Conservation (phyloP, 2,329 filamentous ascomycete species). For the Sporothrix globosa region DNA sequence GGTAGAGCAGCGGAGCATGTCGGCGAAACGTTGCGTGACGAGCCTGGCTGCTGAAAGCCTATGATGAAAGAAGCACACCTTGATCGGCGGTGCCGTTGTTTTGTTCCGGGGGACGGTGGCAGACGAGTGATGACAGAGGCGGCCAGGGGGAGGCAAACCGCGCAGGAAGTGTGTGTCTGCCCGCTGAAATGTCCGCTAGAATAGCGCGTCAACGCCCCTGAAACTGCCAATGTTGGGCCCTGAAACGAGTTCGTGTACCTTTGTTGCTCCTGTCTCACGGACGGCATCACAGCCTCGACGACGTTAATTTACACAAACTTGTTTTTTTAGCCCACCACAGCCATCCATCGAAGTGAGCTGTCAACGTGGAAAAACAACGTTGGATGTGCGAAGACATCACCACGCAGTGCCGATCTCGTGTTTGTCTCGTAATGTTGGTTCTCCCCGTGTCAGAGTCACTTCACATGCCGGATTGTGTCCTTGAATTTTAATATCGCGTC, state of each 20-base stretch:
- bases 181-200: conserved; percentile 12
- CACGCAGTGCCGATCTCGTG: conserved; percentile 15
- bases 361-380: conserved; percentile 17
- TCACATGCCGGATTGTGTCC: background rate
- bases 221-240: background rate
- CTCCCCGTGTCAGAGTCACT: background rate
- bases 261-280: background rate
- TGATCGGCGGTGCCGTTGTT: background rate
- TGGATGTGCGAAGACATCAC: background rate
- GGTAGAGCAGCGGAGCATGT: background rate
- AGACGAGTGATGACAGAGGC: background rate
- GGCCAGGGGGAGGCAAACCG: background rate
- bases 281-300: conserved; percentile 12
- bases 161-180: background rate
- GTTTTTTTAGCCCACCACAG: background rate
- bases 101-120: background rate
- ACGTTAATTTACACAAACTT: conserved; percentile 11
- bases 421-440: background rate
- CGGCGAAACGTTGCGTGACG: no score
- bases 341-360: background rate
- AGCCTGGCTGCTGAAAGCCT: background rate
- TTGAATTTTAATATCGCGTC: background rate
- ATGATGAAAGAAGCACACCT: conserved; percentile 22
- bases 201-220: background rate
- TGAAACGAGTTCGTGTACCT: background rate